Evolutionary conservation across 2,329 filamentous ascomycete genomes (phyloP), one percentile per base, ranked within the genome.

Genomic region (Claviceps pusilla): DNA sequence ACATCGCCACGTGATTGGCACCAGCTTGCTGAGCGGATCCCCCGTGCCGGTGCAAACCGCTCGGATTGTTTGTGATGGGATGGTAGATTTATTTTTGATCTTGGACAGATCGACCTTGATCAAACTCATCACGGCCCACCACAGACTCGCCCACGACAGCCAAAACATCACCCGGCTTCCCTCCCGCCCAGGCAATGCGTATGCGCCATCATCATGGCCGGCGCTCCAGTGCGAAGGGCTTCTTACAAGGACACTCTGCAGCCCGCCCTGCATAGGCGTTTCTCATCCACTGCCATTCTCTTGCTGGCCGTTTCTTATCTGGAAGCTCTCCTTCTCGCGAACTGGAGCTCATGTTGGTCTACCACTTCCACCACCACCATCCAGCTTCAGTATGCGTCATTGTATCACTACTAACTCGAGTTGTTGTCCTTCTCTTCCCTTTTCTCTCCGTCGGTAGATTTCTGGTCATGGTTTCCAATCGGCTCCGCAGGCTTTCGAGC

Each of bases 241-340:
- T 74, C 78, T 50, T 95, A 95, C 71, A 86, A 89, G 75, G 88
- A 95, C 72, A 94, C 94, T 68, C 73, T 96, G 61, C 94, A 91
- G 57, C 90, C 91, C 51, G 84, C 86, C 52, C 75, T 96, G 59
- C 91, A 97, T 69, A 79, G 87, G 63, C 82, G 89, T 63, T 97
- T 96, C 70, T 84, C 86, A 50, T 83, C 83, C 58, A 89, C 88
- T 12, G 85, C 86, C 50, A 76, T 79, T 14, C 73, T 87, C 58
- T 75, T 89, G 14, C 71, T 93, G 10, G 70, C 76, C 50, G 74
- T 89, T 54, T 88, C 87, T 65, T 95, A 93, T 67, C 54, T 79
- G 42, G 80, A 88, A 64, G 79, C 89, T 50, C 70, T 93, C 53
- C 67, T 82, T 54, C 76, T 95, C 59, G 83, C 85, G 19, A 75